Base-by-base conservation (phyloP, 2,329 filamentous ascomycete genomes). In the Colletotrichum zoysiae region DNA sequence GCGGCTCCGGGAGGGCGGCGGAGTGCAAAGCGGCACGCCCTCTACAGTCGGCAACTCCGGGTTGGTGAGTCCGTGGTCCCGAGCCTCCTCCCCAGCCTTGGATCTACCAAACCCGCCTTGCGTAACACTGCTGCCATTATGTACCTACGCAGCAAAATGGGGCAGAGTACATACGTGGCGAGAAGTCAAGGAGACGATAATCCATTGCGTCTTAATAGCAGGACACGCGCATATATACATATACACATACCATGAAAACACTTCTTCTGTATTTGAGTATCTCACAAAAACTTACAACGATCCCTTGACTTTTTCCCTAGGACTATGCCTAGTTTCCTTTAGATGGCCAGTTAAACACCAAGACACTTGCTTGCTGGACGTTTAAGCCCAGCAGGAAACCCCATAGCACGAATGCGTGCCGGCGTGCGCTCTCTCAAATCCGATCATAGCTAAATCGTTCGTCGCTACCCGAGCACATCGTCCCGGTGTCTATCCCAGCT, bases 231-330 rank as follows among this genome's bases (percentile, higher is more conserved):
- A 61, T 58, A 46, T 16, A 61, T 40, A 40, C 11, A 42, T 42
- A 16, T 42, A 42, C 5, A 42, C 42, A 56, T 35, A 30, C 23
- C n/a, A 50, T 40, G 42, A 51, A 58, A 58, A 56, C 14, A 48
- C 26, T 56, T 42, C 11, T 26, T 61, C 44, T 53, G 44, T 44
- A 68, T 67, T 44, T 48, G 56, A 67, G 42, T 38, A 23, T 51
- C 51, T 42, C 35, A 67, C 38, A 62, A 35, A 67, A 38, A 67
- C 50, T 38, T 62, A 62, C 48, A 57, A 51, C 48, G 46, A 55
- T 35, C 26, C 26, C 51, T 51, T 58, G 14, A 65, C 44, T 26
- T 23, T 33, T 30, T 20, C 30, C 30, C 35, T n/a, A 70, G 38
- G 60, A 20, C 6, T 30, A 33, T 70, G 26, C 55, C 60, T 55